A percentile compares a stretch with the other conserved stretches of the same genome.
phyloP scores from a whole-genome alignment of 2,329 filamentous ascomycete genomes.

The Beauveria scarabaeidicola region DNA sequence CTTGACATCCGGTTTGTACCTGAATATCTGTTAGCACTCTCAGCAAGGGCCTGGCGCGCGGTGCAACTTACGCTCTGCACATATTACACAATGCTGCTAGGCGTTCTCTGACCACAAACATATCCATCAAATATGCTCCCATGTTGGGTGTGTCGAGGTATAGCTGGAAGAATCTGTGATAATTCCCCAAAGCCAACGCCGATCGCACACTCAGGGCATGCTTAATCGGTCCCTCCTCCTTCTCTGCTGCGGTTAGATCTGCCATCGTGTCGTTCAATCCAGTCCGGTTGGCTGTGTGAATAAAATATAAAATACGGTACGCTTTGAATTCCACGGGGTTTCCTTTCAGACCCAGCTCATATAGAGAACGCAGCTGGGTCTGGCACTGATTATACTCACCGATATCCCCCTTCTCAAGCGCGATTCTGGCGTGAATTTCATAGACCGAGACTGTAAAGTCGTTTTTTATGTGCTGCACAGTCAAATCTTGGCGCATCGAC shows the following conservation, averaged over 20 bases:
- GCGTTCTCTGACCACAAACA: constrained; percentile 93
- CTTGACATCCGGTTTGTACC: constrained; percentile 85
- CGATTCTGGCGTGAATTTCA: constrained; percentile 95
- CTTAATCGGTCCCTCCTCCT: constrained; percentile 72
- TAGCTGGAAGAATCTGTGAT: constrained; percentile 95
- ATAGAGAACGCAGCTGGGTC: constrained; percentile 89
- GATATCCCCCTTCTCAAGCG: constrained; percentile 94
- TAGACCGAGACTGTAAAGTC: constrained; percentile 95
- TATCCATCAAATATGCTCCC: constrained; percentile 98
- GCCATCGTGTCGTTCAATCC: constrained; percentile 97
- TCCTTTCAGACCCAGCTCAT: constrained; percentile 77
- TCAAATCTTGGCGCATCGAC: constrained; percentile 93
- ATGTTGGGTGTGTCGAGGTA: constrained; percentile 93
- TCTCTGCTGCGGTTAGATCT: constrained; percentile 98
- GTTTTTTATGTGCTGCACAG: constrained; percentile 93
- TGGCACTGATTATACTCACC: constrained; percentile 99
- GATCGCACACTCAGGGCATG: constrained; percentile 89
- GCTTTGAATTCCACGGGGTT: constrained; percentile 95
- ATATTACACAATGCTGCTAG: constrained; percentile 84
- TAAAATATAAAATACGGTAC: constrained; percentile 99
- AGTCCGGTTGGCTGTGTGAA: constrained; percentile 96
- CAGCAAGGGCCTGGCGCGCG: not conserved
- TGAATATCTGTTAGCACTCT: constrained; percentile 31
- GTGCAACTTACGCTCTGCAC: constrained; percentile 72
- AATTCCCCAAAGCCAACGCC: constrained; percentile 86